Conservation (phyloP, 2,329 filamentous ascomycete species). For the Aspergillus tubingensis region DNA sequence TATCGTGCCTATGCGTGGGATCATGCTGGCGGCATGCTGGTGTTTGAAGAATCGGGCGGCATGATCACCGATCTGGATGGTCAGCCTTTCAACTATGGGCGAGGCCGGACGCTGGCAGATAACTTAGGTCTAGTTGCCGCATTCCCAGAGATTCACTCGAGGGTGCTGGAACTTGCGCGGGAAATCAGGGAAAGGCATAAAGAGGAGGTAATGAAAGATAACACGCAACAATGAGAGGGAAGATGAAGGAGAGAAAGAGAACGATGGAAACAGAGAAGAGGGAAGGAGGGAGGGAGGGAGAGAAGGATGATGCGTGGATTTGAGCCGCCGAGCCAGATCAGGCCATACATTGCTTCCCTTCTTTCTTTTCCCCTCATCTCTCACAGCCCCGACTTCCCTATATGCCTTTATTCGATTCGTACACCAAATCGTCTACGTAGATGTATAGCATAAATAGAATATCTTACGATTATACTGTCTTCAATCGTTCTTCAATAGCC, state of each 20-base stretch:
- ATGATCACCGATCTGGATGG: conserved; percentile 15
- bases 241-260: neutral
- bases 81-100: conserved; percentile 9
- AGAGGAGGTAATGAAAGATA: neutral
- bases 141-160: conserved; percentile 6
- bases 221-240: neutral
- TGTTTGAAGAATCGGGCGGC: conserved; percentile 15
- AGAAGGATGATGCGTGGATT: neutral
- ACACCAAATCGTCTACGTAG: too few species aligned
- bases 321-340: too few species aligned
- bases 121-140: conserved; percentile 15
- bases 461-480: neutral
- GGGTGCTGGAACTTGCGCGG: conserved; percentile 4
- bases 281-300: neutral
- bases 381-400: too few species aligned
- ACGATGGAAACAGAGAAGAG: neutral
- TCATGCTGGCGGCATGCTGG: conserved; percentile 12
- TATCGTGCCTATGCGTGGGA: conserved; percentile 11
- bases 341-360: too few species aligned
- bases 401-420: too few species aligned
- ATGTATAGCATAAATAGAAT: neutral
- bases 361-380: too few species aligned
- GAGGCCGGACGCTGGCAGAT: conserved; percentile 1
- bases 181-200: neutral
- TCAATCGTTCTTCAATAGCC: neutral